phyloP scores from a whole-genome alignment of 1,284 basidiomycete species.

The Trametes sp. region DNA sequence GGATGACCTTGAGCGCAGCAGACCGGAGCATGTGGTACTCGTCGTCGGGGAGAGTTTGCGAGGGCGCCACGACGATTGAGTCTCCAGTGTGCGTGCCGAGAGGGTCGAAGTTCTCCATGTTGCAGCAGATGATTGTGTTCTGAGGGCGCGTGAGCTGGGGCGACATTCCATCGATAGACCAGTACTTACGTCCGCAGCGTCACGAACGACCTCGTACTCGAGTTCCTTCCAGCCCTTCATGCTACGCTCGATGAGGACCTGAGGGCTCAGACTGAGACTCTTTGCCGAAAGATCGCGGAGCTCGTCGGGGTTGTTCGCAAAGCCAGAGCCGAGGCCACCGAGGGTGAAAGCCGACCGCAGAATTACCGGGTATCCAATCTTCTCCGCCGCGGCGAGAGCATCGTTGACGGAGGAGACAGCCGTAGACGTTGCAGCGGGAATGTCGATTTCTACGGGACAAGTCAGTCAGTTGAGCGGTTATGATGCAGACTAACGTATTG shows the following conservation, averaged over 20 bases:
- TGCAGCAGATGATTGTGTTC: slow-evolving; percentile 96
- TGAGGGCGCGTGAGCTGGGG: slow-evolving; percentile 38
- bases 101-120: slow-evolving; percentile 99
- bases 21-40: slow-evolving; percentile 99
- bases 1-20: slow-evolving; percentile 88
- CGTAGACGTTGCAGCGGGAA: slow-evolving; percentile 96
- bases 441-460: slow-evolving; percentile 87
- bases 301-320: slow-evolving; percentile 96
- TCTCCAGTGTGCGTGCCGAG: slow-evolving; percentile 99
- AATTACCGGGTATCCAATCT: slow-evolving; percentile 98
- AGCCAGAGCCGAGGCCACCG: slow-evolving; percentile 98
- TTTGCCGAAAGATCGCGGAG: slow-evolving; percentile 94
- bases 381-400: slow-evolving; percentile 89
- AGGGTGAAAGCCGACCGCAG: slow-evolving; percentile 98
- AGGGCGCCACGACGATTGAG: slow-evolving; percentile 99
- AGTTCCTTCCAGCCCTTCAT: slow-evolving; percentile 99
- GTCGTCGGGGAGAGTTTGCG: slow-evolving; percentile 96
- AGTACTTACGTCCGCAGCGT: slow-evolving; percentile 85
- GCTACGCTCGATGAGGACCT: slow-evolving; percentile 96
- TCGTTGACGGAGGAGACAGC: slow-evolving; percentile 96
- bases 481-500: background rate
- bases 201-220: slow-evolving; percentile 99
- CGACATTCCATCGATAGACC: slow-evolving; percentile 6
- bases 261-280: slow-evolving; percentile 90
- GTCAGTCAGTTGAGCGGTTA: background rate